Percentiles rank a stretch among this genome's conserved stretches.
Conservation (phyloP, 306 rosid species). For the Vachellia pachyceras region DNA sequence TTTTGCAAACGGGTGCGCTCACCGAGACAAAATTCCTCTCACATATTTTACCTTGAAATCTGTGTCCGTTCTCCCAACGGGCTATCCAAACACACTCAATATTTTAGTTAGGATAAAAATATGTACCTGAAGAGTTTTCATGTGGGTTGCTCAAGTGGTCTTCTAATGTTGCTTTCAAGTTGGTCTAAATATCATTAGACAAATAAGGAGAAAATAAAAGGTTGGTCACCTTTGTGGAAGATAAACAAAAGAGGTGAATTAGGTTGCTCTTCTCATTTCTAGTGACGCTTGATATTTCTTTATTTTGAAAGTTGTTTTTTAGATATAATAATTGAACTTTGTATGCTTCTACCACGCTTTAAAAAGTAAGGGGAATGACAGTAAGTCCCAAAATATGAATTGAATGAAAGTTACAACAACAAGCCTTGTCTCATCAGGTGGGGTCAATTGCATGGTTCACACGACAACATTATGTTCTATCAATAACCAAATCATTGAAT, state of each 20-base stretch:
- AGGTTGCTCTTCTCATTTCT: neutral
- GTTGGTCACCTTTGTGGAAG: neutral
- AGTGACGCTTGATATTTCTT: neutral
- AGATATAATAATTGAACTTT: constrained; percentile 6
- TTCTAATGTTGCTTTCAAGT: neutral
- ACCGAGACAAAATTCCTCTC: too few relatives aligned
- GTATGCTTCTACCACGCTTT: constrained; percentile 4
- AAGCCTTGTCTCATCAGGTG: too few relatives aligned
- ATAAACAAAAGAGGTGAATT: neutral
- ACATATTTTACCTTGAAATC: too few relatives aligned
- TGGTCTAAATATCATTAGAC: neutral
- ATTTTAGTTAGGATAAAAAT: neutral
- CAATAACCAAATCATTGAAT: too few relatives aligned
- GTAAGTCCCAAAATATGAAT: neutral
- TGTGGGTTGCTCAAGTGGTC: neutral
- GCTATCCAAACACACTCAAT: too few relatives aligned
- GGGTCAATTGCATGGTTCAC: too few relatives aligned
- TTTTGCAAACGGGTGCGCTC: too few relatives aligned
- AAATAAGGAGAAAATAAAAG: neutral
- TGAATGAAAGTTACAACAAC: neutral
- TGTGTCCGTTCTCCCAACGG: too few relatives aligned
- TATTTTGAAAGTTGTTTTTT: neutral
- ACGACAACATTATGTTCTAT: too few relatives aligned
- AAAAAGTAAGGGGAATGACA: neutral
- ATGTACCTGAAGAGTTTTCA: neutral